Evolutionary conservation across 2,329 filamentous ascomycete species (phyloP), one percentile per base, ranked within the genome.

Genomic region (Fusarium buxicola): DNA sequence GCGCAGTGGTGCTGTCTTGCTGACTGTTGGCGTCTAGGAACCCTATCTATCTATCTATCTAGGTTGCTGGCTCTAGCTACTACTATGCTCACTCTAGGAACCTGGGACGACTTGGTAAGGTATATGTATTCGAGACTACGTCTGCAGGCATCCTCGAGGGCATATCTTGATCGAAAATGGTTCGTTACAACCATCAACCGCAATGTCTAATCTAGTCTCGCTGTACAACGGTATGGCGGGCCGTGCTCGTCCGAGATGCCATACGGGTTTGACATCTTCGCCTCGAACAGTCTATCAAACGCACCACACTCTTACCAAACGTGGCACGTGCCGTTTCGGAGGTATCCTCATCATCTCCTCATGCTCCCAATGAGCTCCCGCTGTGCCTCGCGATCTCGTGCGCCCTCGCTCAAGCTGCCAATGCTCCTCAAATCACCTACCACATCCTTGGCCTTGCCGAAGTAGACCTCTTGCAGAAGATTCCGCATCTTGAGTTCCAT

Each of bases 401-500:
- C 92, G 34, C 89, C 88, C 78, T 97, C 92, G 65, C 92, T 96
- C 76, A 98, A 80, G 63, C 90, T 89, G 47, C 88, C 88, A 65
- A 96, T 85, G 78, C 94, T 98, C 76, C 95, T 86, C 78, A 99
- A 80, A 76, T 99, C 94, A 52, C 94, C 95, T 4, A 99, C 94
- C 4, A 99, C 93, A 78, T 99, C 95, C 85, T 96, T 97, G 52
- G 95, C 94, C 84, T 99, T 99, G 75, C 95, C 95, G 79, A 99
- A 99, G 81, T 99, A 99, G 45, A 99, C 95, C 80, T 99, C 95
- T 83, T 99, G 94, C 76, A 99, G 82, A 77, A 98, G 78, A 78
- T 99, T 99, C 66, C 95, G 88, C 95, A 99, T 98, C 85, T 97
- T 97, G 76, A 97, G 87, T 81, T 99, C 95, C 95, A 99, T 98